Evolutionary conservation across 2,329 filamentous ascomycete genomes (phyloP), one percentile per base, ranked within the genome.

Genomic region (Fusarium protoensiforme): DNA sequence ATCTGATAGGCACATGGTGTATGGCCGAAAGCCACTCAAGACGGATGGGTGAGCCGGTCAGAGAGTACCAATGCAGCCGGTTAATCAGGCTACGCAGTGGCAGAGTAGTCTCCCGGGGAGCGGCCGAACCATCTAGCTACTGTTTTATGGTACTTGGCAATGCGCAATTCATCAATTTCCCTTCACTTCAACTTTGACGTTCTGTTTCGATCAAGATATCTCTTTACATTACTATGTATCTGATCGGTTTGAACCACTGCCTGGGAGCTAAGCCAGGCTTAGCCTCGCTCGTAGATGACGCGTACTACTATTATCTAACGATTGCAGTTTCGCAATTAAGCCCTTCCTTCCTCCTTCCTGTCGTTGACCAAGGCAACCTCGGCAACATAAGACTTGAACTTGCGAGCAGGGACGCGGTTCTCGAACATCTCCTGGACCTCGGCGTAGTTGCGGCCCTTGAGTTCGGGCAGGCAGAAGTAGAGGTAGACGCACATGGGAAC

Each of bases 381-480:
- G 39, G 67, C 70, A 5, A 68, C 61, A 46, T 71, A 72, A 3
- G 51, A 39, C 64, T 72, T 72, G 53, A 72, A 71, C 64, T 72
- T 61, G 22, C 70, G 59, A 8, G 70, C 64, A 1, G 70, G 64
- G 13, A 72, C 64, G 24, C 31, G 60, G 31, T 68, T 71, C 61
- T 71, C 68, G 33, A 73, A 73, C 68, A 73, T 71, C 31, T 73
- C 71, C 29, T 73, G 71, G 8, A 71, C 65, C 24, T 73, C 71
- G 27, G 71, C 71, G 46, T 73, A 73, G 51, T 73, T 73, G 43
- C 77, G 73, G 13, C 74, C 73, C 39, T 76, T 75, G 10, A 79
- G 78, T 68, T 81, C 80, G 7, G 85, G 85, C 80, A 83, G 76
- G 56, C 72, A 80, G 59, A 80, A 80, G 75, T 78, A 78, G 13